These are phyloP conservation scores for Aspergillaceae sp. DNA, from an alignment of 2,329 filamentous ascomycete genomes.

Conservation along the genomic window DNA sequence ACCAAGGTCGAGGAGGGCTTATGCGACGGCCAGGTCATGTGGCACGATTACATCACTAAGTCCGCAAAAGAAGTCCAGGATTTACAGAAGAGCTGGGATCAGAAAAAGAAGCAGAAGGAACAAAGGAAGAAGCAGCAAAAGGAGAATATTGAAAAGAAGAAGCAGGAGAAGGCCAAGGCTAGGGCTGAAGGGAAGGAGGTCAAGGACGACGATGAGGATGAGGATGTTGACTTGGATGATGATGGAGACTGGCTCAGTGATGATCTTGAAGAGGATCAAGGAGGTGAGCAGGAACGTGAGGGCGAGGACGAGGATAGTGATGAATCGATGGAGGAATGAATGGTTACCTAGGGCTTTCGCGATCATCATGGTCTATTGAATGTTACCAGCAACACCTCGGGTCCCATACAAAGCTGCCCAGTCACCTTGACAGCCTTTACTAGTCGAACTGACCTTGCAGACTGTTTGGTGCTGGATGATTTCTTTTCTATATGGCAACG, in stretches of 20 bases:
- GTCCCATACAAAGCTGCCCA: too few species aligned
- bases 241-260: conserved; percentile 47
- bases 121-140: conserved; percentile 71
- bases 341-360: conserved; percentile 2
- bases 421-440: too few species aligned
- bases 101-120: conserved; percentile 71
- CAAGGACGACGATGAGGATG: conserved; percentile 38
- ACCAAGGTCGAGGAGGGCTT: conserved; percentile 95
- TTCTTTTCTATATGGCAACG: too few species aligned
- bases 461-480: too few species aligned
- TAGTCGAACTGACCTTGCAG: too few species aligned
- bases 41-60: conserved; percentile 94
- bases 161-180: conserved; percentile 51
- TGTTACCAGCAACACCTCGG: too few species aligned
- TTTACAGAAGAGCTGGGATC: conserved; percentile 75
- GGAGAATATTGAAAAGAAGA: conserved; percentile 84
- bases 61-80: conserved; percentile 65
- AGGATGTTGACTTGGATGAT: conserved; percentile 46
- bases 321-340: conserved; percentile 37
- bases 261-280: conserved; percentile 39
- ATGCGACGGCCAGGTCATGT: conserved; percentile 85
- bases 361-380: too few species aligned
- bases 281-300: conserved; percentile 28
- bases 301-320: conserved; percentile 21
- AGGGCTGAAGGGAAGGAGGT: conserved; percentile 34